Evolutionary conservation across 495 filamentous ascomycete species (phyloP), one percentile per base, ranked within the genome.

Genomic region (Penicillium dipodomyicola): DNA sequence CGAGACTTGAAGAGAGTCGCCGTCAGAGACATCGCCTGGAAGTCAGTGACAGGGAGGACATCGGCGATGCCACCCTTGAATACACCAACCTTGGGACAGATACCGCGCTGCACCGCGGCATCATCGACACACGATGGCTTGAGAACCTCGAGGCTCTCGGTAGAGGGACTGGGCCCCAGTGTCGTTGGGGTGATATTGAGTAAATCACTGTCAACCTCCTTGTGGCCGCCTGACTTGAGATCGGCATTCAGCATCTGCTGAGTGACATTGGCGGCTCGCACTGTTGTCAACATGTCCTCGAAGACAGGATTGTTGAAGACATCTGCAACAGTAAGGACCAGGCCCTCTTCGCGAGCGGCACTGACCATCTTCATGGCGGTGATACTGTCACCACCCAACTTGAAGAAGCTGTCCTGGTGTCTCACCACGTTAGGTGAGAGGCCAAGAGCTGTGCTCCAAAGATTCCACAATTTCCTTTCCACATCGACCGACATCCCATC

Each of bases 331-430:
- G 79, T 84, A 42, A 87, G 62, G 27, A 76, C 68, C 37, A 86
- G 50, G 5, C 81, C 80, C 25, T 81, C 75, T 40, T 81, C 76
- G 10, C 79, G 71, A 30, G 80, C 79, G 58, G 80, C 79, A 11
- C 83, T 80, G 9, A 85, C 85, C 43, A 89, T 72, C 67, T 82
- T 85, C 83, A 89, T 89, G 11, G 86, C 84, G 7, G 79, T 77
- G 54, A 89, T 86, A 49, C 85, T 80, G 49, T 81, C 78, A 41
- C 78, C 78, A 23, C 78, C 78, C 14, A 79, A 53, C 23, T 73
- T 75, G 58, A 81, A 80, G 68, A 81, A 81, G 49, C 73, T 78
- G 48, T 72, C 74, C 33, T 75, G 71, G 42, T 71, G 67, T 43
- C 71, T 69, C 22, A 80, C 70, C 8, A 67, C 63, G 19, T 72